Percentiles rank a stretch among this genome's conserved stretches.
Evolutionary conservation across 495 filamentous ascomycete species (phyloP).

Genomic region (Aspergillus coremiiformis): DNA sequence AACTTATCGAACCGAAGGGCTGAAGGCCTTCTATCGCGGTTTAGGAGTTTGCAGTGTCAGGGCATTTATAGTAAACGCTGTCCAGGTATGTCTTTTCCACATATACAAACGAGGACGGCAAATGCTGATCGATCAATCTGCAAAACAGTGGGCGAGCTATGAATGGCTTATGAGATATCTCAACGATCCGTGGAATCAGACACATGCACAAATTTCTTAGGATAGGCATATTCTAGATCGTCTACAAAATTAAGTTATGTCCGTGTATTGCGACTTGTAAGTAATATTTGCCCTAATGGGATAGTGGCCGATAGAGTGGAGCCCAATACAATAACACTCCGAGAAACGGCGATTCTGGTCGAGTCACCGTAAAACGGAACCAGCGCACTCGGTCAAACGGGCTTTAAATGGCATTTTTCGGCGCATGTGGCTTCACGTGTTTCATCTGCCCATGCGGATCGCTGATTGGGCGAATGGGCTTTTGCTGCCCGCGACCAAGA

Average conservation of each 20-base stretch:
- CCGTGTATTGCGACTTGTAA: conserved; percentile 21
- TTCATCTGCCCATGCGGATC: background rate
- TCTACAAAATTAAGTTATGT: background rate
- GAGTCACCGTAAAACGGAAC: conserved; percentile 26
- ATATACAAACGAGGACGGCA: background rate
- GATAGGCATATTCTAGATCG: background rate
- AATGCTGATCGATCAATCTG: conserved; percentile 15
- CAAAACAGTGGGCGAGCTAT: conserved; percentile 68
- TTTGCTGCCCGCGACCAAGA: conserved; percentile 11
- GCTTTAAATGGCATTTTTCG: conserved; percentile 26
- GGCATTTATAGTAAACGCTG: conserved; percentile 78
- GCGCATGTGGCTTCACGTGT: conserved; percentile 27
- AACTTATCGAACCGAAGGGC: conserved; percentile 57
- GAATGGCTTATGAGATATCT: conserved; percentile 65
- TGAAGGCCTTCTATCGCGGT: conserved; percentile 66
- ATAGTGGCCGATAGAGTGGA: conserved; percentile 15
- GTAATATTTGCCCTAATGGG: conserved; percentile 16
- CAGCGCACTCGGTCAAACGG: conserved; percentile 14
- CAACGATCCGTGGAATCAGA: conserved; percentile 12
- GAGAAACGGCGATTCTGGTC: conserved; percentile 26
- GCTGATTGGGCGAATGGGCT: conserved; percentile 17
- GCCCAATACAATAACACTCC: conserved; percentile 15
- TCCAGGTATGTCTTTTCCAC: conserved; percentile 37
- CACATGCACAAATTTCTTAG: background rate
- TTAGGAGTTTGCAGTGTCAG: conserved; percentile 69